Evolutionary conservation across 1,284 basidiomycete genomes (phyloP), one percentile per base, ranked within the genome.

Genomic region (Tylopilus sp.): DNA sequence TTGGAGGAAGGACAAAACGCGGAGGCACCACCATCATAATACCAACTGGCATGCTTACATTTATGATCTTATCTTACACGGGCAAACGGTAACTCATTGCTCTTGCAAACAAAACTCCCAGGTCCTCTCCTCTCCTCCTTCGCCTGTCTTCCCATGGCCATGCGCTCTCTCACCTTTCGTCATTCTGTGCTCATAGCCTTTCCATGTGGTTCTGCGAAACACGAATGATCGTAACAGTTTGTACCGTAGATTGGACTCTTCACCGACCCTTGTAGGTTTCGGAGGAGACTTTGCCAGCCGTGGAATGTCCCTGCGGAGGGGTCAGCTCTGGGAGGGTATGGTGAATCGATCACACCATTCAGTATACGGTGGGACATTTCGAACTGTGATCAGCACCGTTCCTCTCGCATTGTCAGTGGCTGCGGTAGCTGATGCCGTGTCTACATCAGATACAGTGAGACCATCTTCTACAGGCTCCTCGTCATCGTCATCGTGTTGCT

Each of bases 161-260:
- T 81, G 74, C 0, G 72, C 82, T 53, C 84, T 71, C 61, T 82
- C 83, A 12, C 94, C 94, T 58, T 94, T 88, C 1, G 94, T 97
- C 78, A 95, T 87, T 11, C 91, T 75, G 70, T 98, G 94, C 57
- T 85, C 84, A 61, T 97, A 98, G 0, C 90, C 92, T 43, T 78
- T 78, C 82, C 91, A 98, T 1, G 73, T 63, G 12, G 67, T 68
- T 24, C 90, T 77, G 40, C 83, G 73, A 61, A 99, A 99, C 21
- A 73, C 76, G 66, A 95, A 97, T 1, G 91, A 94, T 21, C 92
- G 78, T 42, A 94, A 70, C 5, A 91, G 75, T 3, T 71, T 78
- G 64, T 89, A 97, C 10, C 69, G 73, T 4, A 90, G 86, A 63
- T 86, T 89, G 9, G 72, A 67, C 11, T 71, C 68, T 21, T 71